Conservation (phyloP, 2,329 filamentous ascomycete species). For the Cladophialophora yegresii region DNA sequence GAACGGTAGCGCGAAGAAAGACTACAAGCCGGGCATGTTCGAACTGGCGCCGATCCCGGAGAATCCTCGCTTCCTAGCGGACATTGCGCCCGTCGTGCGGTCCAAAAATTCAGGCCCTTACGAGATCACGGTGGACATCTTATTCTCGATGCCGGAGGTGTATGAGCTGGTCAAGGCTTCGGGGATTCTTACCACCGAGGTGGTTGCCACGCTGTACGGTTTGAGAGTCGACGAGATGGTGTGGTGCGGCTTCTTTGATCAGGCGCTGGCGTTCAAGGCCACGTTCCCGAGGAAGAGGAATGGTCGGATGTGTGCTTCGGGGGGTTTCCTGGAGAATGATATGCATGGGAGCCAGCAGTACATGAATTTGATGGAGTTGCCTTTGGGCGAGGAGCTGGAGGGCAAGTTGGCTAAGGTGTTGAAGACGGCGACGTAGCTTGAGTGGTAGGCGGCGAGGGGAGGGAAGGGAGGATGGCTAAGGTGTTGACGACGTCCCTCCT, state of each 20-base stretch:
- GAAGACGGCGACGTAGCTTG: background rate
- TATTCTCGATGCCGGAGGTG: slow-evolving; percentile 45
- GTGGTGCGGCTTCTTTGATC: slow-evolving; percentile 47
- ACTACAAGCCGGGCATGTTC: too few relatives aligned
- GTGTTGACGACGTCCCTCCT: too few relatives aligned
- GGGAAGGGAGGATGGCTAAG: too few relatives aligned
- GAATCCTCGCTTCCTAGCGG: slow-evolving; percentile 34
- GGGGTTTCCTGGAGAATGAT: slow-evolving; percentile 45
- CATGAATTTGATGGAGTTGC: slow-evolving; percentile 40
- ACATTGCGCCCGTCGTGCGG: slow-evolving; percentile 49
- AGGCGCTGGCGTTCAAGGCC: slow-evolving; percentile 52
- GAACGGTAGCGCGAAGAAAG: background rate
- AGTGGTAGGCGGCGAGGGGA: too few relatives aligned
- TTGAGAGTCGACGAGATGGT: slow-evolving; percentile 39
- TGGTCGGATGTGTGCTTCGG: slow-evolving; percentile 32
- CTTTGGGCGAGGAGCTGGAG: slow-evolving; percentile 1
- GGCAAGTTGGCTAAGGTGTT: slow-evolving; percentile 1
- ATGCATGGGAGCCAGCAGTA: slow-evolving; percentile 47
- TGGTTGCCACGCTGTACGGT: slow-evolving; percentile 38
- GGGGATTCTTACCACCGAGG: slow-evolving; percentile 40
- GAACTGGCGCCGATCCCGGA: background rate
- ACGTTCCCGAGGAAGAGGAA: slow-evolving; percentile 45
- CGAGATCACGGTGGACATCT: slow-evolving; percentile 56
- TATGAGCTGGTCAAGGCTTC: slow-evolving; percentile 45
- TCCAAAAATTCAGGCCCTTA: slow-evolving; percentile 57